These are phyloP conservation scores for Apiospora saccharicola DNA, from an alignment of 2,329 filamentous ascomycete species.

Conservation along the genomic window DNA sequence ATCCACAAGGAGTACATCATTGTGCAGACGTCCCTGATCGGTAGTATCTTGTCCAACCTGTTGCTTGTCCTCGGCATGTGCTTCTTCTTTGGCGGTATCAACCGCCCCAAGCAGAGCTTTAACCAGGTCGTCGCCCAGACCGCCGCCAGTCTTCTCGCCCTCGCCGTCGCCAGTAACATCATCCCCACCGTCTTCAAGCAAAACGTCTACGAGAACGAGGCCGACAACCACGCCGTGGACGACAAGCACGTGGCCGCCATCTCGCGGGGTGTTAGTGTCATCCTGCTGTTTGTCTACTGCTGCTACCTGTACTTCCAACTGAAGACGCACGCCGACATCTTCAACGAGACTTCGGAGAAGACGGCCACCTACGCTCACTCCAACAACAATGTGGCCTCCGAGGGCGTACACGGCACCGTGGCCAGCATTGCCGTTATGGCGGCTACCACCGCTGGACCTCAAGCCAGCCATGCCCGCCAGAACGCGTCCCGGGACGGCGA, in stretches of 20 bases:
- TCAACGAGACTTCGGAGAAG: slow-evolving; percentile 62
- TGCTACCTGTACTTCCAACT: slow-evolving; percentile 92
- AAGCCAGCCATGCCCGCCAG: slow-evolving; percentile 41
- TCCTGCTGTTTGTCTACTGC: slow-evolving; percentile 83
- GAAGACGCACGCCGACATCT: slow-evolving; percentile 81
- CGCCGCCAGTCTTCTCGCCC: slow-evolving; percentile 78
- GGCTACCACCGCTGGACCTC: slow-evolving; percentile 41
- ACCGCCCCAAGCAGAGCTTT: slow-evolving; percentile 84
- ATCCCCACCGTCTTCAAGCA: slow-evolving; percentile 88
- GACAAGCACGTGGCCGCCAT: slow-evolving; percentile 62
- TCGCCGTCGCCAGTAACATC: slow-evolving; percentile 83
- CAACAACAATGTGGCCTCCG: slow-evolving; percentile 20
- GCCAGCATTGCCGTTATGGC: slow-evolving; percentile 44
- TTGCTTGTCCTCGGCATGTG: slow-evolving; percentile 90
- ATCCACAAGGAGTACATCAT: slow-evolving; percentile 78
- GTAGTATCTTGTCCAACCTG: slow-evolving; percentile 90
- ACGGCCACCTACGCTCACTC: slow-evolving; percentile 74
- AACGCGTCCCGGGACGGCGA: slow-evolving; percentile 37
- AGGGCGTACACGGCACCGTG: slow-evolving; percentile 37
- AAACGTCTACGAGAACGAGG: slow-evolving; percentile 52
- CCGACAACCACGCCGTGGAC: slow-evolving; percentile 54
- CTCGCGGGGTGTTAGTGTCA: slow-evolving; percentile 78
- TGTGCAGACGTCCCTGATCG: slow-evolving; percentile 91
- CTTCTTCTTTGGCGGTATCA: slow-evolving; percentile 87
- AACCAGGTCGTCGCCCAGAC: slow-evolving; percentile 93